Evolutionary conservation across 805 yeast genomes (phyloP).

Genomic region (Kazachstania psychrophila): DNA sequence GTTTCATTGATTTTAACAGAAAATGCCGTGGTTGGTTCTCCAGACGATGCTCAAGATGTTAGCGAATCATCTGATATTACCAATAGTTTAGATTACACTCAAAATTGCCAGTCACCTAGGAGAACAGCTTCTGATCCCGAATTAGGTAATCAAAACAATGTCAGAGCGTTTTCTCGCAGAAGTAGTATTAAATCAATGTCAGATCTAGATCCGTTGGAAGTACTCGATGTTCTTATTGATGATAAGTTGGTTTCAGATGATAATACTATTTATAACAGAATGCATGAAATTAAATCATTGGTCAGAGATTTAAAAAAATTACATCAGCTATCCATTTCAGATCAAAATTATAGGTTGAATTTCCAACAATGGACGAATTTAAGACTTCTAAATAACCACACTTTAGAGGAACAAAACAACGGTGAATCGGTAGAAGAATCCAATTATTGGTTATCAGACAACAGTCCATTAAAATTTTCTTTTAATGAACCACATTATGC

Average conservation of each 20-base stretch:
- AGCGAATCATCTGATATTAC: too few species aligned
- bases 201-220: neutral
- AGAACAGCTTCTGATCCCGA: neutral
- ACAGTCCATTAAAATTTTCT: constrained; percentile 63
- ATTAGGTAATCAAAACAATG: neutral
- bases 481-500: constrained; percentile 60
- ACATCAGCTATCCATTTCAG: constrained; percentile 13
- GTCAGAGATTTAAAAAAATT: constrained; percentile 14
- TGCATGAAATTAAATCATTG: constrained; percentile 10
- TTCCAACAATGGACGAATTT: constrained; percentile 22
- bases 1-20: constrained; percentile 4
- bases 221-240: neutral
- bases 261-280: neutral
- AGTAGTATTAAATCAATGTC: constrained; percentile 1
- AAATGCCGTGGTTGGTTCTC: constrained; percentile 1
- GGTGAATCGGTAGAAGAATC: constrained; percentile 13
- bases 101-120: too few species aligned
- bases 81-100: too few species aligned
- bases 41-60: constrained; percentile 3
- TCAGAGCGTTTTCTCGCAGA: neutral
- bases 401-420: neutral
- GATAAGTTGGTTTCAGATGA: neutral
- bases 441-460: constrained; percentile 52
- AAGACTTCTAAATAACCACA: constrained; percentile 5
- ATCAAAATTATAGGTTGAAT: constrained; percentile 13